A percentile compares a stretch with the other conserved stretches of the same genome.
phyloP scores from a whole-genome alignment of 768 basidiomycete genomes.

The Pleurotus tuber-regium region DNA sequence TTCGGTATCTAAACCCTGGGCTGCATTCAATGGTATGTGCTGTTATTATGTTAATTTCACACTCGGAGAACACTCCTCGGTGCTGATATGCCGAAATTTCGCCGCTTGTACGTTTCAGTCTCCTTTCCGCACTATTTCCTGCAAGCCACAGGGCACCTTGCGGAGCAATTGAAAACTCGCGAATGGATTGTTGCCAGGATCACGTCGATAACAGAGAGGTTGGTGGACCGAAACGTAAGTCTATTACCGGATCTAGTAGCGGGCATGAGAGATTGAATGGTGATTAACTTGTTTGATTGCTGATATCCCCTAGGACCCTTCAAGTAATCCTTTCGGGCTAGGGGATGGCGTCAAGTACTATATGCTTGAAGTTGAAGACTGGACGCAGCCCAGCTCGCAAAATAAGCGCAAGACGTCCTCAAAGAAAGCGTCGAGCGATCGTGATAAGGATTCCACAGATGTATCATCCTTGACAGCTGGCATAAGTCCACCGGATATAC shows the following conservation, averaged over 20 bases:
- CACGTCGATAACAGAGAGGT: slow-evolving; percentile 80
- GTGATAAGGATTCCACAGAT: slow-evolving; percentile 37
- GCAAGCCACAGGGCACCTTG: slow-evolving; percentile 79
- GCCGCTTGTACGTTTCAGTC: slow-evolving; percentile 45
- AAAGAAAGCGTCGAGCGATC: slow-evolving; percentile 38
- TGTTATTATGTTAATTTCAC: slow-evolving; percentile 5
- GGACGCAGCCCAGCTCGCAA: slow-evolving; percentile 71
- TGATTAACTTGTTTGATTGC: slow-evolving; percentile 4
- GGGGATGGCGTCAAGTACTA: slow-evolving; percentile 90
- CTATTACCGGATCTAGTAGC: slow-evolving; percentile 2
- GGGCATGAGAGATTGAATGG: slow-evolving; percentile 9
- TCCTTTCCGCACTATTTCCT: slow-evolving; percentile 98
- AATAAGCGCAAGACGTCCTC: slow-evolving; percentile 57
- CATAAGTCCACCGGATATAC: slow-evolving; percentile 39
- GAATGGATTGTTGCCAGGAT: slow-evolving; percentile 97
- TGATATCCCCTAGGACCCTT: slow-evolving; percentile 56
- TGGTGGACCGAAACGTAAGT: slow-evolving; percentile 76
- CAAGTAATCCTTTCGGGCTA: slow-evolving; percentile 85
- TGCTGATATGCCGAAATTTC: slow-evolving; percentile 32
- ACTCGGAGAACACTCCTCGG: background rate
- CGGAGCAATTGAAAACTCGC: slow-evolving; percentile 83
- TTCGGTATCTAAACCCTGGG: slow-evolving; percentile 93
- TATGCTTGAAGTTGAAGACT: slow-evolving; percentile 91
- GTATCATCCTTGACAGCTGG: slow-evolving; percentile 22
- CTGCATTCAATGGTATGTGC: slow-evolving; percentile 90